Evolutionary conservation across 2,329 filamentous ascomycete genomes (phyloP).

Genomic region (Aphanocladium album): DNA sequence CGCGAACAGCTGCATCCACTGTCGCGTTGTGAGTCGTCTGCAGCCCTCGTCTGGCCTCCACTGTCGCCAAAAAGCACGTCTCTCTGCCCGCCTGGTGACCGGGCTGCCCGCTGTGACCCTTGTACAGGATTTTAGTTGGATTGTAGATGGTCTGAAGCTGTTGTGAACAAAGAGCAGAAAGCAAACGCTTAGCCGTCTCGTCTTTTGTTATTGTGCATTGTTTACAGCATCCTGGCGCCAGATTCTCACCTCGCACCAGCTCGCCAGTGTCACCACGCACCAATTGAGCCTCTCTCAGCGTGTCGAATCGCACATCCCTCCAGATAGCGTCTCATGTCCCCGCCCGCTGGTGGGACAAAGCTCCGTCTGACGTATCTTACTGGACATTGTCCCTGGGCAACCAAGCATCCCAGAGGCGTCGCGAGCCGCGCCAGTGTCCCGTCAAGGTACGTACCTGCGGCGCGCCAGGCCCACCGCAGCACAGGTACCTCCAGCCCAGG

Average conservation of each 20-base stretch:
- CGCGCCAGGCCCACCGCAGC: constrained; percentile 3
- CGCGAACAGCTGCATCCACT: constrained; percentile 12
- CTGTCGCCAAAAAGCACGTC: constrained; percentile 14
- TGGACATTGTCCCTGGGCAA: constrained; percentile 27
- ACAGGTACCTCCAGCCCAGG: neutral
- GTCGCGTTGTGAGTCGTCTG: constrained; percentile 21
- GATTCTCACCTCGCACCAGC: neutral
- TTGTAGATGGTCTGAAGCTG: neutral
- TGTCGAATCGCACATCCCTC: constrained; percentile 5
- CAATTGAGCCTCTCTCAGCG: neutral
- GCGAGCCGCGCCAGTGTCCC: constrained; percentile 24
- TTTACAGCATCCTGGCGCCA: neutral
- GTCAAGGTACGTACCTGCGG: constrained; percentile 13
- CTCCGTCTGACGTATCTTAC: constrained; percentile 14
- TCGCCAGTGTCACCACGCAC: neutral
- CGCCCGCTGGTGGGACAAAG: constrained; percentile 23
- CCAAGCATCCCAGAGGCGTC: constrained; percentile 18
- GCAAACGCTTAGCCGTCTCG: neutral
- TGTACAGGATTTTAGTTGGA: neutral
- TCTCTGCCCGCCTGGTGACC: constrained; percentile 9
- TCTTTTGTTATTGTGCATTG: neutral
- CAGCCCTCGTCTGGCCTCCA: constrained; percentile 11
- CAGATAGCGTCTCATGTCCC: constrained; percentile 11
- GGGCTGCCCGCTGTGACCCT: constrained; percentile 5
- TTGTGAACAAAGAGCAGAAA: neutral